Evolutionary conservation across 345 rosid species (phyloP).

Genomic region (Turnera subulata): DNA sequence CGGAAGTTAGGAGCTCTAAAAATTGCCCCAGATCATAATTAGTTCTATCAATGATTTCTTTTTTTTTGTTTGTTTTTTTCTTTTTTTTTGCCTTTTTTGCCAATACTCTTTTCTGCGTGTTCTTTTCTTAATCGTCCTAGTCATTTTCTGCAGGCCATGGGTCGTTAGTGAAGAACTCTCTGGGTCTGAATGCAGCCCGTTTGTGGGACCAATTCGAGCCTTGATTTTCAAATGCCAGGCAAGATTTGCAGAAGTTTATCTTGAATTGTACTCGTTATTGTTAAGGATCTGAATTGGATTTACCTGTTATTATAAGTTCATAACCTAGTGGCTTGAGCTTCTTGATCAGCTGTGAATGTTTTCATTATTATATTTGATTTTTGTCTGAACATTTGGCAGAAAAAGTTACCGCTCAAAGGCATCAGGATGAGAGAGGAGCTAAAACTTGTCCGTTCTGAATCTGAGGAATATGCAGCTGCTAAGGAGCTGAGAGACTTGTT

Average conservation of each 20-base stretch:
- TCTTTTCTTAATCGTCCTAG: not conserved
- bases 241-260: not conserved
- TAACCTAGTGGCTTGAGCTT: not conserved
- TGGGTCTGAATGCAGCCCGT: conserved; percentile 2
- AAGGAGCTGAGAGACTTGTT: conserved; percentile 30
- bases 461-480: conserved; percentile 30
- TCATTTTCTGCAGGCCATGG: conserved; percentile 40
- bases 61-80: not conserved
- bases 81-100: not conserved
- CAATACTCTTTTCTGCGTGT: not conserved
- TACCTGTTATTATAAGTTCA: not conserved
- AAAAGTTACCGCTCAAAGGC: conserved; percentile 1
- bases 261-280: not conserved
- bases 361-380: not conserved
- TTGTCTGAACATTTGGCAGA: conserved; percentile 5
- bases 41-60: not conserved
- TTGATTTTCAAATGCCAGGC: conserved; percentile 22
- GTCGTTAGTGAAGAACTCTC: conserved; percentile 21
- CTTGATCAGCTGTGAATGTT: not conserved
- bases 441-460: conserved; percentile 29
- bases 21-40: no score
- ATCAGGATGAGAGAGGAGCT: conserved; percentile 6
- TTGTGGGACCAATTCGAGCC: conserved; percentile 5
- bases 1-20: not conserved
- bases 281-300: not conserved